phyloP scores from a whole-genome alignment of 495 filamentous ascomycete species.

The Bacidia gigantensis region DNA sequence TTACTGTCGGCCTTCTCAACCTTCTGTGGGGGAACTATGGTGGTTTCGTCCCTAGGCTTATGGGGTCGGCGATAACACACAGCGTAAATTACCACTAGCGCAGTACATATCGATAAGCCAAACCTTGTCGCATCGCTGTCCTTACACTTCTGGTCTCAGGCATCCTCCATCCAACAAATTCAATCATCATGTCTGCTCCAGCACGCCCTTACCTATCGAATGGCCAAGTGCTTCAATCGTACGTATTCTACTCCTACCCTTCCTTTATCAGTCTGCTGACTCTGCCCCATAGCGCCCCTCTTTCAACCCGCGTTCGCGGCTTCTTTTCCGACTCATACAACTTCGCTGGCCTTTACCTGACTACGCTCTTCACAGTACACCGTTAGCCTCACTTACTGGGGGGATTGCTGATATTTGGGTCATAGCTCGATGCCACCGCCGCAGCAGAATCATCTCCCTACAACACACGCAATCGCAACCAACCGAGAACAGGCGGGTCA shows the following conservation, averaged over 20 bases:
- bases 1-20: no score
- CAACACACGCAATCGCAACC: constrained; percentile 14
- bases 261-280: not conserved
- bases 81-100: no score
- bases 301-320: constrained; percentile 18
- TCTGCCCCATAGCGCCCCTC: constrained; percentile 15
- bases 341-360: constrained; percentile 21
- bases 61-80: no score
- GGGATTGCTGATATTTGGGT: not conserved
- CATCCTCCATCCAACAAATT: not conserved
- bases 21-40: no score
- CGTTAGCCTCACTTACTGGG: not conserved
- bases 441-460: constrained; percentile 18
- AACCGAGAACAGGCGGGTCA: constrained; percentile 2
- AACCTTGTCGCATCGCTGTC: no score
- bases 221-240: constrained; percentile 19
- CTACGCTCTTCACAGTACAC: constrained; percentile 20
- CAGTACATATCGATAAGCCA: no score
- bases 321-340: constrained; percentile 13
- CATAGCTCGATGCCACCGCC: constrained; percentile 21
- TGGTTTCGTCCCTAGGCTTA: no score
- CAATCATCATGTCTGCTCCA: constrained; percentile 14
- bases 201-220: constrained; percentile 17
- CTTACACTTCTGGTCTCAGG: not conserved
- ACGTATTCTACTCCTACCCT: not conserved